Conservation (phyloP, 306 rosid genomes). For the Clitoria ternatea region DNA sequence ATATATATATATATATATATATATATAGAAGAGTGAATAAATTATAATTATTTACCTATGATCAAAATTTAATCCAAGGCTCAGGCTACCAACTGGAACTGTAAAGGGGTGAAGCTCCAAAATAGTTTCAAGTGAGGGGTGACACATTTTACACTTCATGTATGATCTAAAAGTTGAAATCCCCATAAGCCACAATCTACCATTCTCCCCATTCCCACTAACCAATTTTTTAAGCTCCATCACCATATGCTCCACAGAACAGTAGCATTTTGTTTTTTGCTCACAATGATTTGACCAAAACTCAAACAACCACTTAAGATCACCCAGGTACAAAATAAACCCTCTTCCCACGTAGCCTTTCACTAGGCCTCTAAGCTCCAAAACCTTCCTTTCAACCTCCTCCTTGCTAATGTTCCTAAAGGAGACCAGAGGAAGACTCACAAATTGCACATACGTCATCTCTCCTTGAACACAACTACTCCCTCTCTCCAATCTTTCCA, state of each 20-base stretch:
- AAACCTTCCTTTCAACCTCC: slow-evolving; percentile 50
- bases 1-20: no score
- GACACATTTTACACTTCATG: slow-evolving; percentile 48
- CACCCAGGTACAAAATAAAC: slow-evolving; percentile 59
- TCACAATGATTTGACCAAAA: slow-evolving; percentile 49
- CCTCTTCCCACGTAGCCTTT: slow-evolving; percentile 53
- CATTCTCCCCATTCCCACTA: slow-evolving; percentile 29
- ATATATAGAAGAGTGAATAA: neutral
- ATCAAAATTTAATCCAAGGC: slow-evolving; percentile 55
- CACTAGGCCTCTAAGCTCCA: slow-evolving; percentile 46
- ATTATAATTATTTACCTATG: slow-evolving; percentile 44
- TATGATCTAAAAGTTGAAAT: slow-evolving; percentile 51
- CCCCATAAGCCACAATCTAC: slow-evolving; percentile 56
- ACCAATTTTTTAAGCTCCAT: slow-evolving; percentile 57
- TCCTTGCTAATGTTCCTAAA: slow-evolving; percentile 44
- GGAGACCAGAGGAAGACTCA: slow-evolving; percentile 53
- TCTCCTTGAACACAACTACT: slow-evolving; percentile 13
- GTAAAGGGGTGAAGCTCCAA: slow-evolving; percentile 72
- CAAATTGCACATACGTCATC: slow-evolving; percentile 33
- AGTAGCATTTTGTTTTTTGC: slow-evolving; percentile 11
- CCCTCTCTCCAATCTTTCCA: slow-evolving; percentile 53
- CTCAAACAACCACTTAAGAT: slow-evolving; percentile 59
- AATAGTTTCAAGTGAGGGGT: slow-evolving; percentile 57
- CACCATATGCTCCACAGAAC: slow-evolving; percentile 48
- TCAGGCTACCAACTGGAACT: slow-evolving; percentile 55